Evolutionary conservation across 169 alveolate species (phyloP), one percentile per base, ranked within the genome.

Genomic region (Plasmodium reichenowi): DNA sequence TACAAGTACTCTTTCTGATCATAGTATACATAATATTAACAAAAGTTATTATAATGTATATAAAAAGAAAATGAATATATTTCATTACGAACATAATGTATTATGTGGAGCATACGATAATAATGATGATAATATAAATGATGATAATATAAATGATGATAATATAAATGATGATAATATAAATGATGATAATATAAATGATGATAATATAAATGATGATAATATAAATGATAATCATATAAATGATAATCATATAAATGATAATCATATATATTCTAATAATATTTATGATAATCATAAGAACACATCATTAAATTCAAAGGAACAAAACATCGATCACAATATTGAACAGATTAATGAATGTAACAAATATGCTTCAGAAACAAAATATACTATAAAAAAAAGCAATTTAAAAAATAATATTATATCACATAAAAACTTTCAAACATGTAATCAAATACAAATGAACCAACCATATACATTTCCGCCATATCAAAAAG

Each of bases 401-500:
- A 52, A 32, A 5, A 66, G 45, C 15, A 47, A 45, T 26, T 38
- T 47, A 22, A 74, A 60, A 10, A 52, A 74, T 17, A 74, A 24
- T 32, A 52, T 20, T 12, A 68, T 38, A 63, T 66, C 66, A 45
- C 15, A 48, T 13, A 48, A 48, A 20, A 78, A 66, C 26, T 3
- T 66, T 26, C 29, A 66, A n/a, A 38, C 22, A 29, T 32, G 70
- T 68, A 59, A 48, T 12, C 26, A 68, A 67, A 54, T 83, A 13
- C 24, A 24, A 4, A 17, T 83, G 26, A 59, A 83, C 47, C 48
- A 56, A 10, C 91, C 91, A 15, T 83, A 68, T 50, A 10, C 85
- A 0, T 83, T 83, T 29, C 91, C 91, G 2, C 85, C 83, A 9
- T 70, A 63, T 43, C 74, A 83, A 29, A 59, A 58, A 67, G 85